phyloP scores from a whole-genome alignment of 352 stramenopile genomes.

The Globisporangium carolinianum region DNA sequence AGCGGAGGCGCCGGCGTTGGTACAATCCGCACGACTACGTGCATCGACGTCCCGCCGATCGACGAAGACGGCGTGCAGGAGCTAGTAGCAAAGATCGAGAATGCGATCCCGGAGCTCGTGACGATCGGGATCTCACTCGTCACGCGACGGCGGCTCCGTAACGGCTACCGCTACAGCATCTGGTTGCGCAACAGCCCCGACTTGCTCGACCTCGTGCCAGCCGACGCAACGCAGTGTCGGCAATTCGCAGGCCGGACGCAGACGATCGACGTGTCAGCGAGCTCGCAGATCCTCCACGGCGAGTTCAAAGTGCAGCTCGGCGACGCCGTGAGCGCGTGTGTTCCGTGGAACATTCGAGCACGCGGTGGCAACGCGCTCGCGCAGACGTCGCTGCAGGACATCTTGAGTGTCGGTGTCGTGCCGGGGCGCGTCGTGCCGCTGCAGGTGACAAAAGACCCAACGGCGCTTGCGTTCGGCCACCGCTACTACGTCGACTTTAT shows the following conservation, averaged over 20 bases:
- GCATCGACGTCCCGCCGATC: constrained; percentile 34
- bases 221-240: constrained; percentile 25
- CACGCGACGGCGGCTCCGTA: constrained; percentile 13
- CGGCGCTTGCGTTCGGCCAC: constrained; percentile 20
- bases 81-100: constrained; percentile 24
- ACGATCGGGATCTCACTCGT: constrained; percentile 49
- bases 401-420: constrained; percentile 27
- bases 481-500: constrained; percentile 48
- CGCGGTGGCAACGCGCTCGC: constrained; percentile 9
- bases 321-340: constrained; percentile 28
- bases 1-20: constrained; percentile 13
- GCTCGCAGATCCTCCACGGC: constrained; percentile 34
- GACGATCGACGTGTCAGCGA: constrained; percentile 53
- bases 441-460: constrained; percentile 38
- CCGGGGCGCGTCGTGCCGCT: constrained; percentile 30
- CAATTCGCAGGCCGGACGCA: constrained; percentile 35
- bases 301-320: constrained; percentile 34
- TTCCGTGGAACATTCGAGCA: constrained; percentile 37
- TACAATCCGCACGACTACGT: constrained; percentile 33
- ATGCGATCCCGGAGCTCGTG: constrained; percentile 30
- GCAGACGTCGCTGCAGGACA: constrained; percentile 27
- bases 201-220: constrained; percentile 42
- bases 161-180: constrained; percentile 51
- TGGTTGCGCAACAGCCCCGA: constrained; percentile 43
- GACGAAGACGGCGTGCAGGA: constrained; percentile 40